phyloP scores from a whole-genome alignment of 148 eudicot genomes.

The Chenopodium album region DNA sequence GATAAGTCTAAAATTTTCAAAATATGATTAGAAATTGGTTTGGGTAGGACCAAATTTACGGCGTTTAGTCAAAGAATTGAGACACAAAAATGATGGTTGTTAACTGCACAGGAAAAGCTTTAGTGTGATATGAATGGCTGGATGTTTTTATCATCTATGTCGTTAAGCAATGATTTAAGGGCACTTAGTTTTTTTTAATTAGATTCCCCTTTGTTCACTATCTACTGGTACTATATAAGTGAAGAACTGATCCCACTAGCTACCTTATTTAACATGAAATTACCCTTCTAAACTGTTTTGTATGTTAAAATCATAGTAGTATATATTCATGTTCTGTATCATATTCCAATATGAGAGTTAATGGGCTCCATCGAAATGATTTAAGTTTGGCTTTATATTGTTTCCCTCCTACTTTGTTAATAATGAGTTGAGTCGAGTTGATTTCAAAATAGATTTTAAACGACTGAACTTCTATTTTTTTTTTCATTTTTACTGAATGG shows the following conservation, averaged over 20 bases:
- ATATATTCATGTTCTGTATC: no score
- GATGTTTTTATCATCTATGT: slow-evolving; percentile 15
- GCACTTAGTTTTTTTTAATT: neutral
- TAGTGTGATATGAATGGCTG: slow-evolving; percentile 19
- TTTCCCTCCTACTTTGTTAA: neutral
- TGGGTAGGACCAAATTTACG: slow-evolving; percentile 25
- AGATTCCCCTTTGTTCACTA: slow-evolving; percentile 12
- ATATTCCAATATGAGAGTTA: neutral
- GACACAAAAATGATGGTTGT: slow-evolving; percentile 18
- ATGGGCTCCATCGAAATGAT: neutral
- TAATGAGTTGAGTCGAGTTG: neutral
- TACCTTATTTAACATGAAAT: neutral
- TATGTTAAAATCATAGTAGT: neutral
- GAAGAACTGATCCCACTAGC: neutral
- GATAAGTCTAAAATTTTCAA: neutral
- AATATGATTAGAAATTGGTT: slow-evolving; percentile 16
- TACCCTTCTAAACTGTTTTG: neutral
- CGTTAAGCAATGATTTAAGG: slow-evolving; percentile 27
- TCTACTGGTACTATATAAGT: neutral
- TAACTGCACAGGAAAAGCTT: slow-evolving; percentile 7
- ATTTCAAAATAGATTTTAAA: no score
- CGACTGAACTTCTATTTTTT: neutral
- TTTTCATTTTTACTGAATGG: neutral
- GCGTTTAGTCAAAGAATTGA: slow-evolving; percentile 16
- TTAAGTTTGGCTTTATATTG: neutral